Evolutionary conservation across 345 rosid genomes (phyloP).

Genomic region (Cardamine chenopodiifolia): DNA sequence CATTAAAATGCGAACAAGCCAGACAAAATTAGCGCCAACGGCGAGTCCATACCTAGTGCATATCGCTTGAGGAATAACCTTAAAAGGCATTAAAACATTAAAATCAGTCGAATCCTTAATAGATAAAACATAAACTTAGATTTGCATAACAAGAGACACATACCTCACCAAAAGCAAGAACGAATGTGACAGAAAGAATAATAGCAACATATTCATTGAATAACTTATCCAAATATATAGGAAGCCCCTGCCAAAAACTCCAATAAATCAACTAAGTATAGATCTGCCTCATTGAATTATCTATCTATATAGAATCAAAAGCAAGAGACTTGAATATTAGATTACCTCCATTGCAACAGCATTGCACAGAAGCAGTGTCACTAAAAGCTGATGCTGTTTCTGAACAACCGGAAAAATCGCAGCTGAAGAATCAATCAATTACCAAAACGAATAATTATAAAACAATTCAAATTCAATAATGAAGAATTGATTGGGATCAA

Average conservation of each 20-base stretch:
- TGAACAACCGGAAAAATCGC: constrained; percentile 84
- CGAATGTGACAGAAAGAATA: constrained; percentile 87
- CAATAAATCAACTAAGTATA: constrained; percentile 12
- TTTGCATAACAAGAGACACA: background rate
- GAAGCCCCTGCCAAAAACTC: constrained; percentile 74
- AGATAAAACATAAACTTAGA: background rate
- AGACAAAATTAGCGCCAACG: constrained; percentile 82
- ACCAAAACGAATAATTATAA: background rate
- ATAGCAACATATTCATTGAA: constrained; percentile 92
- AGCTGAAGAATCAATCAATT: constrained; percentile 47
- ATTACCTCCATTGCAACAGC: constrained; percentile 91
- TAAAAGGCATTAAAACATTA: constrained; percentile 8
- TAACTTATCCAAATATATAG: constrained; percentile 86
- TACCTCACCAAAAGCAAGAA: constrained; percentile 94
- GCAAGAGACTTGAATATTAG: constrained; percentile 1
- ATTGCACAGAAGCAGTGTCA: constrained; percentile 88
- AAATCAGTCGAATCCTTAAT: background rate
- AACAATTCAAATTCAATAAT: background rate
- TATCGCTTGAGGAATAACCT: constrained; percentile 98
- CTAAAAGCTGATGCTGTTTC: constrained; percentile 95
- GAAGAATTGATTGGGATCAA: background rate
- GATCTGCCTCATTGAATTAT: background rate
- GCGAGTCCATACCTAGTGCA: constrained; percentile 95
- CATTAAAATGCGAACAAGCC: constrained; percentile 89
- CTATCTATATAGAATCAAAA: background rate